Evolutionary conservation across 768 basidiomycete species (phyloP).

Genomic region (Lactifluus pinguis): DNA sequence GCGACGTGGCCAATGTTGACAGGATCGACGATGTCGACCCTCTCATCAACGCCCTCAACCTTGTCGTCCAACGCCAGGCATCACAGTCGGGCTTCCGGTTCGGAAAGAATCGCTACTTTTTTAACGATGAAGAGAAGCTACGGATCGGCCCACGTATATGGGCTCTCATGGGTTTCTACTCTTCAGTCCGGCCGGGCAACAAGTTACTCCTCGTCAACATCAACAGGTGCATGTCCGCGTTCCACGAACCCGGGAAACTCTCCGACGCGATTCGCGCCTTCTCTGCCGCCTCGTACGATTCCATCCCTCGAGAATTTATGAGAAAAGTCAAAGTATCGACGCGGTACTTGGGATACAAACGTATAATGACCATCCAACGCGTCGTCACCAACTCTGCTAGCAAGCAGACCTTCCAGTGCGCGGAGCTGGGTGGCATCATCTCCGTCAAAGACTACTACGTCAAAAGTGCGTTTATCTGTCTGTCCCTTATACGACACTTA

Average conservation of each 20-base stretch:
- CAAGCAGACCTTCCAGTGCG: slow-evolving; percentile 44
- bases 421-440: slow-evolving; percentile 46
- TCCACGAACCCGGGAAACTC: slow-evolving; percentile 53
- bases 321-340: slow-evolving; percentile 51
- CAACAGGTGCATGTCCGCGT: slow-evolving; percentile 45
- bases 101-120: slow-evolving; percentile 61
- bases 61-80: slow-evolving; percentile 50
- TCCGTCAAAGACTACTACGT: slow-evolving; percentile 58
- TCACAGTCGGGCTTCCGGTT: slow-evolving; percentile 50
- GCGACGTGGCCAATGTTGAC: slow-evolving; percentile 42
- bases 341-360: slow-evolving; percentile 35
- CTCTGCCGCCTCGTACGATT: slow-evolving; percentile 31
- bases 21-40: slow-evolving; percentile 44
- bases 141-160: slow-evolving; percentile 33
- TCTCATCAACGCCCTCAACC: slow-evolving; percentile 52
- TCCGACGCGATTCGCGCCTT: slow-evolving; percentile 50
- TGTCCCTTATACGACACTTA: not conserved
- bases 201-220: slow-evolving; percentile 46
- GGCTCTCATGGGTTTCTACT: slow-evolving; percentile 42
- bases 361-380: slow-evolving; percentile 22
- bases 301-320: slow-evolving; percentile 39
- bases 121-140: slow-evolving; percentile 26
- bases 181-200: slow-evolving; percentile 41
- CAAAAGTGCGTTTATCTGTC: slow-evolving; percentile 38
- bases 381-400: slow-evolving; percentile 35